phyloP scores from a whole-genome alignment of 805 yeast species.

The Saccharomycopsis vini region DNA sequence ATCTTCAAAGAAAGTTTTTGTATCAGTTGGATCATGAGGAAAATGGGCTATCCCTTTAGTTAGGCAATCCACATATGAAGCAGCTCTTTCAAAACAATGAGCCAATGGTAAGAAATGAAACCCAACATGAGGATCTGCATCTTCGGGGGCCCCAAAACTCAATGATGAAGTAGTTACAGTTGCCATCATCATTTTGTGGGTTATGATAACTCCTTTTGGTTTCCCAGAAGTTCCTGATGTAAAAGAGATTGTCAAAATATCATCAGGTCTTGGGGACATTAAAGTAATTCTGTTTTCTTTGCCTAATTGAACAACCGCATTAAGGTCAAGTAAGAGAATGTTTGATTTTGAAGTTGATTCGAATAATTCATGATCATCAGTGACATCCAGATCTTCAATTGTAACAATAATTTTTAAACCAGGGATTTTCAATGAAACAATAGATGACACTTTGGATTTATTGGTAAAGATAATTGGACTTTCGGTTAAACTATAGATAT shows the following conservation, averaged over 20 bases:
- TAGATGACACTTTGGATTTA: slow-evolving; percentile 38
- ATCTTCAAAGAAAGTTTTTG: slow-evolving; percentile 50
- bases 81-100: slow-evolving; percentile 42
- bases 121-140: slow-evolving; percentile 18
- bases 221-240: slow-evolving; percentile 72
- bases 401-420: slow-evolving; percentile 36
- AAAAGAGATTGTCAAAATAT: slow-evolving; percentile 54
- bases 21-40: slow-evolving; percentile 35
- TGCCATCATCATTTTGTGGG: slow-evolving; percentile 38
- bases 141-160: slow-evolving; percentile 18
- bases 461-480: slow-evolving; percentile 52
- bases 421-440: slow-evolving; percentile 32
- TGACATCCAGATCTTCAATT: slow-evolving; percentile 36
- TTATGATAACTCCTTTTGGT: slow-evolving; percentile 60
- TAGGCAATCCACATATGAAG: slow-evolving; percentile 27
- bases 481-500: slow-evolving; percentile 53
- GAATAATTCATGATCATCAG: slow-evolving; percentile 27
- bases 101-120: slow-evolving; percentile 44
- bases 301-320: slow-evolving; percentile 31
- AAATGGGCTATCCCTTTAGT: slow-evolving; percentile 35
- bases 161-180: slow-evolving; percentile 25
- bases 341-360: slow-evolving; percentile 25
- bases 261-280: slow-evolving; percentile 43
- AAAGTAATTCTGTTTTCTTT: slow-evolving; percentile 33
- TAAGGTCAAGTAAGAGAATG: slow-evolving; percentile 28